Percentiles rank a stretch among this genome's conserved stretches.
Conservation (phyloP, 129 eudicot genomes). For the Chrysanthemum makinoi region DNA sequence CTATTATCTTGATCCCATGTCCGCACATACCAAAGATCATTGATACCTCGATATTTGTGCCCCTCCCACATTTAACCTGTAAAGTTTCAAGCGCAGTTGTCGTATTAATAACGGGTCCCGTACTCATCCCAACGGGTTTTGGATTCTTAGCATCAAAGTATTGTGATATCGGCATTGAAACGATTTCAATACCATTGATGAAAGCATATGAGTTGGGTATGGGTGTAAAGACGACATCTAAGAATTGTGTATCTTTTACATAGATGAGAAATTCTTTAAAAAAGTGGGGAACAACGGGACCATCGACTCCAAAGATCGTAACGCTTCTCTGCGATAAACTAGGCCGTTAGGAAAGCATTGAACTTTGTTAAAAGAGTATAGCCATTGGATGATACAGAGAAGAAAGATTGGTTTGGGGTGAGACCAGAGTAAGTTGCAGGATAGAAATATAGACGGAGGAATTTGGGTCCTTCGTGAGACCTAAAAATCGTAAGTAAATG, state of each 20-base stretch:
- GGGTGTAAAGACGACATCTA: conserved; percentile 45
- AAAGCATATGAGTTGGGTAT: conserved; percentile 44
- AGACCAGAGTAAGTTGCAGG: conserved; percentile 25
- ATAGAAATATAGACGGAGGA: conserved; percentile 63
- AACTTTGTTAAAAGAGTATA: no score
- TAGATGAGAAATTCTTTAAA: conserved; percentile 17
- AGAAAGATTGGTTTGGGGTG: background rate
- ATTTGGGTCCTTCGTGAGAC: conserved; percentile 39
- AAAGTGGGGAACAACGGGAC: no score
- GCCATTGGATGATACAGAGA: no score
- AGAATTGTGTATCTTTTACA: conserved; percentile 5
- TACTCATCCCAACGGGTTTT: conserved; percentile 17
- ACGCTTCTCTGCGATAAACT: no score
- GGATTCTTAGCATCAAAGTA: background rate
- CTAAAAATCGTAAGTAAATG: conserved; percentile 42
- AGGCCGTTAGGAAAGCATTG: no score
- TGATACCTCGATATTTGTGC: conserved; percentile 19
- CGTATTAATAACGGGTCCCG: background rate
- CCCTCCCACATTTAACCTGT: conserved; percentile 64
- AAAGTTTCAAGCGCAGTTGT: conserved; percentile 23
- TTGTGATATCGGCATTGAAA: conserved; percentile 59
- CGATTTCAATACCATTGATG: conserved; percentile 58
- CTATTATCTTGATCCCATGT: conserved; percentile 47
- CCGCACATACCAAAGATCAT: conserved; percentile 45
- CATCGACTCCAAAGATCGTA: no score